These are phyloP conservation scores for Colletotrichum theobromicola DNA, from an alignment of 2,329 filamentous ascomycete genomes.

Conservation along the genomic window DNA sequence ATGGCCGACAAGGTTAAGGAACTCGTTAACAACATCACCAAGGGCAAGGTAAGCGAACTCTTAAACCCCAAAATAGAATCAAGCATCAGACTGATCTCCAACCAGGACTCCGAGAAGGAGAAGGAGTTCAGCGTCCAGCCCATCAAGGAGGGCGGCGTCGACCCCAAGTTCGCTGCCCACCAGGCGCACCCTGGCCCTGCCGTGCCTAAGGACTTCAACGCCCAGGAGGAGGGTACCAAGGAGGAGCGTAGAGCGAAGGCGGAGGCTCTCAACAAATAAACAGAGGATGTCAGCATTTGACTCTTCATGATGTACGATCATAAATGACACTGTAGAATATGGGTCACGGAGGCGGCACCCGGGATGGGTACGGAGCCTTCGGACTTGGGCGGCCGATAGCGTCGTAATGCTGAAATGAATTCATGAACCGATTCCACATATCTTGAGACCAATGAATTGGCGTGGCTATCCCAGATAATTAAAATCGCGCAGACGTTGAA, in stretches of 20 bases:
- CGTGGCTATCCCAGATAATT: not conserved
- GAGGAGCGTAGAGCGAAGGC: slow-evolving; percentile 72
- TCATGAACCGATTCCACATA: not conserved
- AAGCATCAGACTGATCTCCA: not conserved
- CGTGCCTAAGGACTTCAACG: slow-evolving; percentile 57
- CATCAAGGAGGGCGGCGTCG: slow-evolving; percentile 43
- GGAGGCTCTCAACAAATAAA: slow-evolving; percentile 68
- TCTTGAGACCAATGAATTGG: not conserved
- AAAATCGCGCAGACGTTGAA: not conserved
- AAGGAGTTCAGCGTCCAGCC: slow-evolving; percentile 52
- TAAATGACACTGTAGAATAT: not conserved
- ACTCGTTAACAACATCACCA: slow-evolving; percentile 22
- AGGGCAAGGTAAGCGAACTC: slow-evolving; percentile 14
- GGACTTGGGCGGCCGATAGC: slow-evolving; percentile 1
- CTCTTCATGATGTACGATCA: slow-evolving; percentile 7
- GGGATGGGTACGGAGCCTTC: not conserved
- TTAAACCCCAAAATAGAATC: not conserved
- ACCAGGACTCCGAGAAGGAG: slow-evolving; percentile 33
- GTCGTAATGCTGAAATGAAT: slow-evolving; percentile 1
- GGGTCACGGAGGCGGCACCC: not conserved
- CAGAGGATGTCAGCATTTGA: not conserved
- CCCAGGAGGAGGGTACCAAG: slow-evolving; percentile 65
- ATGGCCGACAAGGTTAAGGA: slow-evolving; percentile 25
- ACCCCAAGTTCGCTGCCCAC: slow-evolving; percentile 56
- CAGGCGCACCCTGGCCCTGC: slow-evolving; percentile 64